A percentile compares a stretch with the other conserved stretches of the same genome.
Conservation (phyloP, 495 filamentous ascomycete species). For the Aspergillus homomorphus region DNA sequence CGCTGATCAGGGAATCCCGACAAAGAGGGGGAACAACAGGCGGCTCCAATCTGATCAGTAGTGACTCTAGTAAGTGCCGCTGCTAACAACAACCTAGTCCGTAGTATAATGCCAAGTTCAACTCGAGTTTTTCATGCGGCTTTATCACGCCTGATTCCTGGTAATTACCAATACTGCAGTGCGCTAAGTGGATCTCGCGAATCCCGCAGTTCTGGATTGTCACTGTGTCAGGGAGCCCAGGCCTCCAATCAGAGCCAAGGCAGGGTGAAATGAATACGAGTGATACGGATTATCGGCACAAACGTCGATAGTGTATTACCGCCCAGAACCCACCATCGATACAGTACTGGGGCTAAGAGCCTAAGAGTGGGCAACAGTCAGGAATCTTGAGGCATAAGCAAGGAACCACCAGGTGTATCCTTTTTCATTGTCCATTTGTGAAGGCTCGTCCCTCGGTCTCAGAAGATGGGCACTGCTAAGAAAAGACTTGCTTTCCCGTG, state of each 20-base stretch:
- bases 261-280: background rate
- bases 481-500: background rate
- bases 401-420: too few relatives aligned
- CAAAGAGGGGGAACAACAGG: constrained; percentile 11
- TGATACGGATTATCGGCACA: background rate
- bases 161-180: background rate
- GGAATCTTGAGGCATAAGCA: too few relatives aligned
- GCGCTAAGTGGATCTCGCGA: background rate
- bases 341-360: too few relatives aligned
- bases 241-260: background rate
- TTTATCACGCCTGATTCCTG: background rate
- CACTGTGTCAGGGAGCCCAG: background rate
- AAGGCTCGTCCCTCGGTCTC: background rate
- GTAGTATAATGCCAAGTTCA: constrained; percentile 4
- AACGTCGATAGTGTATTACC: background rate
- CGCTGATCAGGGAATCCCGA: background rate
- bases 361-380: background rate
- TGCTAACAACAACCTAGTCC: too few relatives aligned
- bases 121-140: too few relatives aligned
- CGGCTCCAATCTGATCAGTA: too few relatives aligned
- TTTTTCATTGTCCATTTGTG: too few relatives aligned
- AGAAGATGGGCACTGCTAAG: background rate
- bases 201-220: too few relatives aligned
- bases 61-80: too few relatives aligned
- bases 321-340: background rate